A percentile compares a stretch with the other conserved stretches of the same genome.
Conservation (phyloP, 306 rosid genomes). For the Quercus rubra region DNA sequence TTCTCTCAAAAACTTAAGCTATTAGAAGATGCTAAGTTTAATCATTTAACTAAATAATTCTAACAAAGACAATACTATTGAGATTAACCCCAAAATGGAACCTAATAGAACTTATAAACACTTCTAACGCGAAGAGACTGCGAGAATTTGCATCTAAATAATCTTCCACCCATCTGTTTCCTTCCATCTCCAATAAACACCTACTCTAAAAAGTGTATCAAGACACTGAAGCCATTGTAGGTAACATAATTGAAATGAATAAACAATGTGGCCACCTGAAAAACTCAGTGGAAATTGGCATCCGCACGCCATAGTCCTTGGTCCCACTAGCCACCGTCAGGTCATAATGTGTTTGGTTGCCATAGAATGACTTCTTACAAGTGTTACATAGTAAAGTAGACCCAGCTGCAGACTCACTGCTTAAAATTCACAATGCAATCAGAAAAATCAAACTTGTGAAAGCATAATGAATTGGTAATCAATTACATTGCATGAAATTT, state of each 20-base stretch:
- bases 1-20: too few species aligned
- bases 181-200: neutral
- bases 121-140: neutral
- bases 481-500: neutral
- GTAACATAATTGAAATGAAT: neutral
- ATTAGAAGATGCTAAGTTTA: too few species aligned
- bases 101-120: neutral
- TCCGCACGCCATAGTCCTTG: constrained; percentile 50
- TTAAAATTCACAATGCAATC: constrained; percentile 22
- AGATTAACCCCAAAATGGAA: neutral
- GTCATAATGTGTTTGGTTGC: constrained; percentile 66
- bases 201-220: neutral
- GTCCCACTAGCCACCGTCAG: constrained; percentile 51
- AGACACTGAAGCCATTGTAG: neutral
- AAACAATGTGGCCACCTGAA: constrained; percentile 55
- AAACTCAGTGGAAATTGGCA: constrained; percentile 78
- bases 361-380: constrained; percentile 68
- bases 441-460: constrained; percentile 3
- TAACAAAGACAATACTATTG: neutral
- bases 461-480: neutral
- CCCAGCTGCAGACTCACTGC: constrained; percentile 56
- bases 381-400: constrained; percentile 62
- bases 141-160: neutral
- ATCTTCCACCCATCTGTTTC: neutral
- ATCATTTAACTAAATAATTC: neutral